These are phyloP conservation scores for Eimeria tenella DNA, from an alignment of 169 alveolate genomes.

Conservation along the genomic window DNA sequence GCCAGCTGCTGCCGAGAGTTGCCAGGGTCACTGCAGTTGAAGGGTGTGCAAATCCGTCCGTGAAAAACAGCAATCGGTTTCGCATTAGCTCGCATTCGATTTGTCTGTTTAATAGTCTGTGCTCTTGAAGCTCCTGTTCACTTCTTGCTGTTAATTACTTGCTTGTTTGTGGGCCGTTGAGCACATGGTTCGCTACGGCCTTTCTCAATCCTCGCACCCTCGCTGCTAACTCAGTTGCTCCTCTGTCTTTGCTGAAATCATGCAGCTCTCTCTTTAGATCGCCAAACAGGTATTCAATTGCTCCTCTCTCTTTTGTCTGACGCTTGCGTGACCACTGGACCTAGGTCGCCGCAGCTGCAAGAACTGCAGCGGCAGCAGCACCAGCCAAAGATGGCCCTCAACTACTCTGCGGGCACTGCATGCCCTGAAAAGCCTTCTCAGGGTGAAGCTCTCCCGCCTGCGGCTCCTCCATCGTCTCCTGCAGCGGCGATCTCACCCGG, in stretches of 20 bases:
- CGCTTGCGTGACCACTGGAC: neutral
- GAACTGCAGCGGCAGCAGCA: neutral
- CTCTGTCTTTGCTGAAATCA: neutral
- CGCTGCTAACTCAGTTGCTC: neutral
- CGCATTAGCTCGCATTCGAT: constrained; percentile 29
- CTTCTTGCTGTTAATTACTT: neutral
- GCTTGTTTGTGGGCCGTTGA: neutral
- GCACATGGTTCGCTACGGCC: neutral
- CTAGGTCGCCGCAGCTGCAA: neutral
- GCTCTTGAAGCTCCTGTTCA: constrained; percentile 19
- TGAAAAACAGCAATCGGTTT: constrained; percentile 34
- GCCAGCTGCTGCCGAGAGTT: neutral
- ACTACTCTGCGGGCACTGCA: neutral
- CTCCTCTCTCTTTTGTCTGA: constrained; percentile 18
- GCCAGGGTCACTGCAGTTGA: constrained; percentile 14
- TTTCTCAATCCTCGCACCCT: neutral
- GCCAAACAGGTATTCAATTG: constrained; percentile 26
- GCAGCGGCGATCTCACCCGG: neutral
- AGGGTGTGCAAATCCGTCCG: neutral
- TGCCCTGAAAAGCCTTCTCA: neutral
- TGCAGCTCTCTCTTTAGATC: constrained; percentile 9
- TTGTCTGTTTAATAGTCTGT: constrained; percentile 59
- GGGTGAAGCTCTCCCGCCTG: neutral
- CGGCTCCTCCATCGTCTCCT: neutral
- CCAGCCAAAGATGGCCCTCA: neutral